A percentile compares a stretch with the other conserved stretches of the same genome.
Conservation (phyloP, 805 yeast genomes). For the Ascoidea rubescens region DNA sequence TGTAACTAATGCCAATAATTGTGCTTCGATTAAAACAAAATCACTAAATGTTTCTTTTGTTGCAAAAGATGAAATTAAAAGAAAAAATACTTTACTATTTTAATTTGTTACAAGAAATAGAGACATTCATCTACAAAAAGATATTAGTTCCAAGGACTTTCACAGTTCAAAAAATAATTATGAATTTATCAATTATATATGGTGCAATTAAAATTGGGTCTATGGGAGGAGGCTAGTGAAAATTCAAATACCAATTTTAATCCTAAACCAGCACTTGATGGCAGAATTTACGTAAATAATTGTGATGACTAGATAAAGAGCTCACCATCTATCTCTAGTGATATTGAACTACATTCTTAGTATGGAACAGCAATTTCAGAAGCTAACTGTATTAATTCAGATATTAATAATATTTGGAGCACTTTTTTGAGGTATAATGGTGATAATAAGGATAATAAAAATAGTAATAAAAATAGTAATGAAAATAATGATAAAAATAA, state of each 20-base stretch:
- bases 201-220: conserved; percentile 1
- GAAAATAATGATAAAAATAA: no score
- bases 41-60: neutral
- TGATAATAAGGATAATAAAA: conserved; percentile 4
- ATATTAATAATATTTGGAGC: conserved; percentile 17
- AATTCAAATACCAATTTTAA: neutral
- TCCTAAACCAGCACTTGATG: neutral
- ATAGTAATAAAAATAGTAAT: no score
- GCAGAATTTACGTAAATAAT: no score
- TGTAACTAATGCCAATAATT: conserved; percentile 12
- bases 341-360: neutral
- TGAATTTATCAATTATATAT: conserved; percentile 4
- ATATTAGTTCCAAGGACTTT: conserved; percentile 21
- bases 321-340: neutral
- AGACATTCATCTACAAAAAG: conserved; percentile 24
- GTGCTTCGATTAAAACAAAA: conserved; percentile 5
- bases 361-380: conserved; percentile 13
- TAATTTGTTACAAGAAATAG: conserved; percentile 24
- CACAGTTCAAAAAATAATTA: conserved; percentile 1
- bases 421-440: conserved; percentile 8
- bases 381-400: conserved; percentile 19
- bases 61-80: conserved; percentile 3
- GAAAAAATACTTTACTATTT: conserved; percentile 5
- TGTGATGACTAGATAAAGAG: no score
- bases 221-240: neutral